Evolutionary conservation across 2,329 filamentous ascomycete genomes (phyloP), one percentile per base, ranked within the genome.

Genomic region (Trichoderma atroviride): DNA sequence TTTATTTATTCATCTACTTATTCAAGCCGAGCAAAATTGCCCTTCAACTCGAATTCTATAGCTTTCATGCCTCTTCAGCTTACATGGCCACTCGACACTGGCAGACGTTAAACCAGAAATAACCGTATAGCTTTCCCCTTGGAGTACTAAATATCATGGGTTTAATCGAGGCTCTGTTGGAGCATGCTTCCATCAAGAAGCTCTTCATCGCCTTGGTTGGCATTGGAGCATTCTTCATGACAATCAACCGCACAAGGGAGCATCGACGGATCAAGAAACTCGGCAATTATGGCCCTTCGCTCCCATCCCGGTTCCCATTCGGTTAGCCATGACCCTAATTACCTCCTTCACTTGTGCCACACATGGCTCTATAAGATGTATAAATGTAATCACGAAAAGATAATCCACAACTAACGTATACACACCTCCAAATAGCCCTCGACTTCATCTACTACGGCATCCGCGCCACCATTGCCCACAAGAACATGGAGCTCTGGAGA

Each of bases 401-500:
- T 11, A 33, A 4, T 24, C 19, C 5, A 14, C 24, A 29, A 14
- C 60, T 55, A 56, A 55, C 10, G 11, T 11, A 16, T 33, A 19
- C 11, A 7, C 4, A 11, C 59, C 16, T 24, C 31, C 6, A n/a
- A 22, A 1, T 31, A 78, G 91, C 90, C 58, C 72, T 94, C 53
- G 91, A 92, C 72, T 82, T 93, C 70, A 80, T 94, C 37, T 83
- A 81, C 74, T 76, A 79, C n/a, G 84, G 86, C n/a, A 75, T 93
- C 56, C 78, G 79, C 35, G 81, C 86, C 57, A 85, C 85, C 9
- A 78, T 83, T 60, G 76, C 79, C 0, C 81, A 93, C 75, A 79
- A 82, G 57, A 89, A 89, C 70, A 81, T 90, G 35, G 84, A 89
- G 57, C 82, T 87, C 70, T 96, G 92, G 90, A 73, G 81, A 9